Evolutionary conservation across 192 early-diverging fungal genomes (phyloP), one percentile per base, ranked within the genome.

Genomic region (Ambispora gerdemannii): DNA sequence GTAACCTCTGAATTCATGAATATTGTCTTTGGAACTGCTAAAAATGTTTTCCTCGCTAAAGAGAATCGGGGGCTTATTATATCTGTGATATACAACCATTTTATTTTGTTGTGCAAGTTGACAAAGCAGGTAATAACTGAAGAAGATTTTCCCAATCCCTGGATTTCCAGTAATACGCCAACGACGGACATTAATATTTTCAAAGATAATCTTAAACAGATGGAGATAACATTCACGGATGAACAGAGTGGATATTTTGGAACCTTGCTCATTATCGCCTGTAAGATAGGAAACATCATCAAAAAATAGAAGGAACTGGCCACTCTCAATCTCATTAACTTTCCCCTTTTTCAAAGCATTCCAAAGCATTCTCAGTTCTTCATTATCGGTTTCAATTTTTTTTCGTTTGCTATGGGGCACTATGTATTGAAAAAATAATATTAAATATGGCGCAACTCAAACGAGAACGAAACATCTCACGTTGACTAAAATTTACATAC

Each of bases 41-140:
- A 27, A 24, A 64, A 64, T 13, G 13, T 13, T 32, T 25, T 64
- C 35, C 7, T 64, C 43, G 25, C 63, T 65, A 25, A 65, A 65
- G 47, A 65, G 43, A 50, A 65, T 65, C 25, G 63, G 47, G 4
- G 3, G 0, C 63, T 65, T 50, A 17, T 50, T 65, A 19, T 49
- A 27, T 50, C n/a, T 65, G 63, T 65, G 63, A 50, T 65, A 65
- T 65, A 65, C 43, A 65, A 65, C 63, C 25, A 47, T 65, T 65
- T 65, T 50, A 50, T n/a, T 15, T 65, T 50, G 24, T 65, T 28
- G 3, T 30, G 49, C 24, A 50, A 66, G 47, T 20, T 35, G 20
- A 50, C 32, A 50, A 66, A 66, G 63, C n/a, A 66, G 1, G n/a
- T 66, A 50, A 50, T 50, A 50, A 50, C 25, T 19, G 31, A 66